These are phyloP conservation scores for Reutealis trisperma DNA, from an alignment of 345 rosid genomes.

Conservation along the genomic window DNA sequence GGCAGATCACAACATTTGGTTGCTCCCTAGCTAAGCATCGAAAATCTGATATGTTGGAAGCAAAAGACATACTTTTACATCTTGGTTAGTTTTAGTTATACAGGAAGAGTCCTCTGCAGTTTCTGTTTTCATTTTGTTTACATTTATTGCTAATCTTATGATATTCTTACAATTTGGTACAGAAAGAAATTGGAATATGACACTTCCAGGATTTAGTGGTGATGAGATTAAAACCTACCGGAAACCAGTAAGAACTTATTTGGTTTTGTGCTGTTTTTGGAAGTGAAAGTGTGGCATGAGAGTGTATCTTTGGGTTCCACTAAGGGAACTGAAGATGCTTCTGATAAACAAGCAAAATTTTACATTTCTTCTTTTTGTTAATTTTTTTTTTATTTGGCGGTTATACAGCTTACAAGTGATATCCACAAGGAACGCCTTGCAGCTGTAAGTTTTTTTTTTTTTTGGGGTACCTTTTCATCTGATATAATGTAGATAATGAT, in stretches of 20 bases:
- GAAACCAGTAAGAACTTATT: slow-evolving; percentile 60
- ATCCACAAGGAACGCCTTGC: slow-evolving; percentile 89
- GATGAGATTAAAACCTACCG: slow-evolving; percentile 88
- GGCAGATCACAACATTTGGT: slow-evolving; percentile 89
- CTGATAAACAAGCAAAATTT: not conserved
- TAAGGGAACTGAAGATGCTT: not conserved
- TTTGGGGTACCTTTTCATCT: slow-evolving; percentile 3
- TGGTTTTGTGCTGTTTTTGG: slow-evolving; percentile 10
- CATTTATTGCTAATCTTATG: slow-evolving; percentile 11
- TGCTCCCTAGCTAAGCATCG: slow-evolving; percentile 97
- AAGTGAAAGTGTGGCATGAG: not conserved
- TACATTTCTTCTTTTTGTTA: slow-evolving; percentile 11
- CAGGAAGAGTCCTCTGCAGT: slow-evolving; percentile 6
- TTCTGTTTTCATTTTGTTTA: slow-evolving; percentile 5
- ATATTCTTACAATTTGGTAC: slow-evolving; percentile 30
- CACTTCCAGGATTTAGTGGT: slow-evolving; percentile 83
- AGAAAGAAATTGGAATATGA: slow-evolving; percentile 94
- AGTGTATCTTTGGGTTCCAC: not conserved
- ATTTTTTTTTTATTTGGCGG: not conserved
- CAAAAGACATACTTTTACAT: slow-evolving; percentile 92
- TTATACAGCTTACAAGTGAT: slow-evolving; percentile 68
- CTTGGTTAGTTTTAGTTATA: slow-evolving; percentile 78
- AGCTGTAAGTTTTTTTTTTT: slow-evolving; percentile 54
- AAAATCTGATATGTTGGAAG: slow-evolving; percentile 88
- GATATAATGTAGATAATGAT: not conserved